These are phyloP conservation scores for Candida michaelii DNA, from an alignment of 805 yeast species.

Conservation along the genomic window DNA sequence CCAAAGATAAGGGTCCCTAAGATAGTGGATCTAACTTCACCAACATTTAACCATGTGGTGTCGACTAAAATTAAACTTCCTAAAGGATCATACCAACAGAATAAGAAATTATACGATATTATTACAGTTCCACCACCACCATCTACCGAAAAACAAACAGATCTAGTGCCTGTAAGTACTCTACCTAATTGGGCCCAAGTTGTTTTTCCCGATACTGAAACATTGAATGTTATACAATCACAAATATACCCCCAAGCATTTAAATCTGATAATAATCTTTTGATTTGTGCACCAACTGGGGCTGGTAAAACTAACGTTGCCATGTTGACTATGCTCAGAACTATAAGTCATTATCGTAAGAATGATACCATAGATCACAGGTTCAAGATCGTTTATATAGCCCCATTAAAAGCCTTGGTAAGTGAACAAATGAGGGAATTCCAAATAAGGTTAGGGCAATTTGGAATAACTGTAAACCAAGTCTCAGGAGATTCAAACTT, in stretches of 20 bases:
- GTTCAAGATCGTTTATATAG: constrained; percentile 82
- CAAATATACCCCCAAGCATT: constrained; percentile 80
- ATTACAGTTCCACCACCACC: constrained; percentile 89
- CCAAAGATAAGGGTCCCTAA: constrained; percentile 41
- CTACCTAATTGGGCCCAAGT: constrained; percentile 81
- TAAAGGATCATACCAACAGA: constrained; percentile 75
- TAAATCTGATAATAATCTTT: constrained; percentile 62
- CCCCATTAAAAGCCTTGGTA: constrained; percentile 92
- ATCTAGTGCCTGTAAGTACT: constrained; percentile 54
- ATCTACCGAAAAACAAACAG: constrained; percentile 30
- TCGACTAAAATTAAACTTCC: constrained; percentile 72
- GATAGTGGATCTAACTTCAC: constrained; percentile 60
- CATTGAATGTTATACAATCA: constrained; percentile 82
- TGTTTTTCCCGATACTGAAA: constrained; percentile 73
- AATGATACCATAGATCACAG: constrained; percentile 53
- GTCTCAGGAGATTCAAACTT: constrained; percentile 87
- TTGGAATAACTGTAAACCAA: constrained; percentile 76
- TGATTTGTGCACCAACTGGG: constrained; percentile 97
- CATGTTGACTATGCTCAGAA: constrained; percentile 69
- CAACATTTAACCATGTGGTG: constrained; percentile 70
- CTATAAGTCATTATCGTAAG: constrained; percentile 52
- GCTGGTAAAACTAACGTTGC: constrained; percentile 99
- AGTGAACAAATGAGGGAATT: constrained; percentile 93
- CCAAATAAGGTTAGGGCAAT: constrained; percentile 58
- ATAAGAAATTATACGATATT: constrained; percentile 76